These are phyloP conservation scores for Cladochytrium replicatum DNA, from an alignment of 192 early-diverging fungal species.

Conservation along the genomic window DNA sequence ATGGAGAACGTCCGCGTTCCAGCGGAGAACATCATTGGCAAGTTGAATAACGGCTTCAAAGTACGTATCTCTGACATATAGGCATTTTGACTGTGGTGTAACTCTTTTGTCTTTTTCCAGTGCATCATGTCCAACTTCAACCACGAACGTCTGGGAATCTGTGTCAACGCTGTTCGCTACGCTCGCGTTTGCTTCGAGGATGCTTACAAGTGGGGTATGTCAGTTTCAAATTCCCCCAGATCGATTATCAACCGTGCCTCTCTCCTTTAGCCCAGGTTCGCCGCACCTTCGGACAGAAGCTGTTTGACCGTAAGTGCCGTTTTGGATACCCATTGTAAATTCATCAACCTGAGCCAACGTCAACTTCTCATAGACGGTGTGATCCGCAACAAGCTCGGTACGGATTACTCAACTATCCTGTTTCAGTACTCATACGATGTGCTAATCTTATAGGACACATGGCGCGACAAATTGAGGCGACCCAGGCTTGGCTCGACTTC, in stretches of 20 bases:
- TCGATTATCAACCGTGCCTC: too few species aligned
- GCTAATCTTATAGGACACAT: too few species aligned
- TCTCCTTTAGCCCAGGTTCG: constrained; percentile 53
- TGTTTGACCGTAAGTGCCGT: constrained; percentile 50
- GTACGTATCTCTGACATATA: too few species aligned
- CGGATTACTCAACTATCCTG: too few species aligned
- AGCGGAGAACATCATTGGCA: constrained; percentile 71
- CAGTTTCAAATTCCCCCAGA: background rate
- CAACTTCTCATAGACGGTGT: constrained; percentile 4
- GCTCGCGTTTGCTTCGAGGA: constrained; percentile 83
- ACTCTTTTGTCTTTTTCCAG: constrained; percentile 6
- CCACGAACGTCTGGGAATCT: constrained; percentile 70
- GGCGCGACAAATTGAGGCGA: constrained; percentile 75
- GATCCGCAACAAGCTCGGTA: constrained; percentile 44
- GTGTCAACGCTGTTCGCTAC: constrained; percentile 73
- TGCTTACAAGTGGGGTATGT: constrained; percentile 50
- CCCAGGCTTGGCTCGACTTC: constrained; percentile 72
- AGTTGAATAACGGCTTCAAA: constrained; percentile 81
- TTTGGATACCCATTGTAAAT: constrained; percentile 53
- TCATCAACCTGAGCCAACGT: constrained; percentile 3
- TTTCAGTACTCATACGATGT: too few species aligned
- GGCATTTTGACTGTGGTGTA: too few species aligned
- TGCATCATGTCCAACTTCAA: too few species aligned
- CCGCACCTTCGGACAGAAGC: constrained; percentile 76
- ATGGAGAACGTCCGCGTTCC: constrained; percentile 84